Evolutionary conservation across 495 filamentous ascomycete genomes (phyloP).

Genomic region (Pyrenopolyporus hunteri): DNA sequence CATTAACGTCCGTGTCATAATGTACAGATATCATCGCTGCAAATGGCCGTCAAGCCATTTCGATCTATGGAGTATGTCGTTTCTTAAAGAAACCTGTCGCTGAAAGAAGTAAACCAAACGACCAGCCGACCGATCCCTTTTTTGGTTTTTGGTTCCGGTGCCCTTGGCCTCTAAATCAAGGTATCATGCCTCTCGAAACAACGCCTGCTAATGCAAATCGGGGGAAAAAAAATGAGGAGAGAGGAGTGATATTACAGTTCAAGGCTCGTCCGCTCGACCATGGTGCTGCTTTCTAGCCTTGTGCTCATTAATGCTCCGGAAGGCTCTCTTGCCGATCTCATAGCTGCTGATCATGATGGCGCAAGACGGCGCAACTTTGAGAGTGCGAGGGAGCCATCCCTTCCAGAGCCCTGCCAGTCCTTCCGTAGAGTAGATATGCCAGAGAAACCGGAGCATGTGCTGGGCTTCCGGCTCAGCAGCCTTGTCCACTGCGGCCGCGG

Average conservation of each 20-base stretch:
- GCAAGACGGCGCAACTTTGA: constrained; percentile 95
- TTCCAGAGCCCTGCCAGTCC: constrained; percentile 81
- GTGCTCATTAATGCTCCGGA: constrained; percentile 77
- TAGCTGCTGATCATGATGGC: constrained; percentile 99
- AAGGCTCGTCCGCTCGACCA: constrained; percentile 7
- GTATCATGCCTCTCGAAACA: constrained; percentile 28
- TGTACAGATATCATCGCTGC: constrained; percentile 19
- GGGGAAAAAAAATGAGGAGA: constrained; percentile 23
- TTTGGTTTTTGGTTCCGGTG: constrained; percentile 18
- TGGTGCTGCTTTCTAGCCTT: constrained; percentile 34
- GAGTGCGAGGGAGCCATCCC: constrained; percentile 86
- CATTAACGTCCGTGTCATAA: constrained; percentile 2
- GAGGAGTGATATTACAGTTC: constrained; percentile 18
- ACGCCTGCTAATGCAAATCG: constrained; percentile 36
- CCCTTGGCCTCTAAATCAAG: constrained; percentile 25
- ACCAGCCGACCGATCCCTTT: not conserved
- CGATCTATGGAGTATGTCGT: constrained; percentile 25
- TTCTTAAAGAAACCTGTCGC: constrained; percentile 16
- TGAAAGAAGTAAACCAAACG: constrained; percentile 4
- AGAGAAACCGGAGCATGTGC: constrained; percentile 76
- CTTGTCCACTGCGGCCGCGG: constrained; percentile 38
- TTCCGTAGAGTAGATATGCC: constrained; percentile 87
- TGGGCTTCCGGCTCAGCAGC: constrained; percentile 69
- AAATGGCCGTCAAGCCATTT: not conserved
- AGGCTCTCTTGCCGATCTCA: constrained; percentile 91